Conservation (phyloP, 768 basidiomycete genomes). For the Lepiota venenata region DNA sequence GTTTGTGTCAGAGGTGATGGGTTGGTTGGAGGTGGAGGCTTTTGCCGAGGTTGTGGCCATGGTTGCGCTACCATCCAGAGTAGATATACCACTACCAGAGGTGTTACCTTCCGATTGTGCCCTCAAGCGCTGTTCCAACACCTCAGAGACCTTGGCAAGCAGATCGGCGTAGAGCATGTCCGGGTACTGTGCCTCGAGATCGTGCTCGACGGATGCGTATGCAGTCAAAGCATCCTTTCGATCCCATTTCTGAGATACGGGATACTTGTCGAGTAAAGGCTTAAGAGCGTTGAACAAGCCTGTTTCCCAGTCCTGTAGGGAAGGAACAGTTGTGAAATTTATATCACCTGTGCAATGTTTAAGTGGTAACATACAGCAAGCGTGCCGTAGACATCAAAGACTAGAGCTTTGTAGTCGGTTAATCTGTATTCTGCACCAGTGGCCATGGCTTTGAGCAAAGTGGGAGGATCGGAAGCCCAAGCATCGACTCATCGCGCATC, state of each 20-base stretch:
- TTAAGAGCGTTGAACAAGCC: slow-evolving; percentile 54
- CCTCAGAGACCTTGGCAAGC: slow-evolving; percentile 45
- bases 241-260: slow-evolving; percentile 39
- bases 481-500: neutral
- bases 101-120: slow-evolving; percentile 22
- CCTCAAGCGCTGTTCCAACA: slow-evolving; percentile 32
- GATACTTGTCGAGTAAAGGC: slow-evolving; percentile 45
- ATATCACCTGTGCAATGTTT: neutral
- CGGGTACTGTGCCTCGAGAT: slow-evolving; percentile 57
- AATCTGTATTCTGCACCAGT: slow-evolving; percentile 21
- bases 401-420: slow-evolving; percentile 47
- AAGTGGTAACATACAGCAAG: slow-evolving; percentile 41
- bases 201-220: slow-evolving; percentile 49
- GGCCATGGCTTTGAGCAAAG: neutral
- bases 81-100: slow-evolving; percentile 9
- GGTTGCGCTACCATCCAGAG: slow-evolving; percentile 17
- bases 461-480: neutral
- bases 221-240: slow-evolving; percentile 49
- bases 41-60: slow-evolving; percentile 10
- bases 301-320: slow-evolving; percentile 65
- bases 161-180: slow-evolving; percentile 59
- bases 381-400: slow-evolving; percentile 80
- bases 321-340: neutral
- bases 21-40: slow-evolving; percentile 16
- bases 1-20: slow-evolving; percentile 14